Evolutionary conservation across 2,329 filamentous ascomycete genomes (phyloP).

Genomic region (Knoxdaviesia proteae): DNA sequence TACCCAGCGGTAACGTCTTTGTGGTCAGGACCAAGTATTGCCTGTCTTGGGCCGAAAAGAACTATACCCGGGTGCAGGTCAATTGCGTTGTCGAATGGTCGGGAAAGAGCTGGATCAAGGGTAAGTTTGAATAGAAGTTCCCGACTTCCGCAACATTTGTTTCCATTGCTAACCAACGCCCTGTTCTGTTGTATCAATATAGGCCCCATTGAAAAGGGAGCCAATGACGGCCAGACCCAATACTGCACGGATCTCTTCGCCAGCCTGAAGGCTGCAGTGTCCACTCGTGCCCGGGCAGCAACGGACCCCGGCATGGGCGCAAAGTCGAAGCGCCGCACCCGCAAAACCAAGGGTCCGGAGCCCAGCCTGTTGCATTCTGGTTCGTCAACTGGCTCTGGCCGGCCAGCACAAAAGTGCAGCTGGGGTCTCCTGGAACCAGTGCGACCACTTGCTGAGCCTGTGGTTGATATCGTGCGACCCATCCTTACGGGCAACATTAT

Average conservation of each 20-base stretch:
- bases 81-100: slow-evolving; percentile 90
- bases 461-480: slow-evolving; percentile 47
- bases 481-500: slow-evolving; percentile 59
- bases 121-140: slow-evolving; percentile 24
- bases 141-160: neutral
- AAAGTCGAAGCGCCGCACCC: slow-evolving; percentile 43
- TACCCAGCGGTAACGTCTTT: slow-evolving; percentile 85
- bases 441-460: slow-evolving; percentile 45
- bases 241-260: slow-evolving; percentile 68
- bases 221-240: slow-evolving; percentile 67
- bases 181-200: neutral
- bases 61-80: slow-evolving; percentile 65
- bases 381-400: neutral
- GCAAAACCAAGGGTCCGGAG: slow-evolving; percentile 25
- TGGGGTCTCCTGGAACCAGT: slow-evolving; percentile 77
- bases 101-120: slow-evolving; percentile 94
- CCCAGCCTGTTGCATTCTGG: slow-evolving; percentile 11
- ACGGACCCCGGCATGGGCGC: slow-evolving; percentile 21
- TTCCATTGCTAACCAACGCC: slow-evolving; percentile 1
- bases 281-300: slow-evolving; percentile 34
- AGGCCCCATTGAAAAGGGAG: slow-evolving; percentile 93
- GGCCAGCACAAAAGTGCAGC: slow-evolving; percentile 20
- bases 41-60: slow-evolving; percentile 75
- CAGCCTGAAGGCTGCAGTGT: slow-evolving; percentile 51
- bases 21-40: slow-evolving; percentile 87